A percentile compares a stretch with the other conserved stretches of the same genome.
These are phyloP conservation scores for Alternaria sp. DNA, from an alignment of 2,329 filamentous ascomycete genomes.

Conservation along the genomic window DNA sequence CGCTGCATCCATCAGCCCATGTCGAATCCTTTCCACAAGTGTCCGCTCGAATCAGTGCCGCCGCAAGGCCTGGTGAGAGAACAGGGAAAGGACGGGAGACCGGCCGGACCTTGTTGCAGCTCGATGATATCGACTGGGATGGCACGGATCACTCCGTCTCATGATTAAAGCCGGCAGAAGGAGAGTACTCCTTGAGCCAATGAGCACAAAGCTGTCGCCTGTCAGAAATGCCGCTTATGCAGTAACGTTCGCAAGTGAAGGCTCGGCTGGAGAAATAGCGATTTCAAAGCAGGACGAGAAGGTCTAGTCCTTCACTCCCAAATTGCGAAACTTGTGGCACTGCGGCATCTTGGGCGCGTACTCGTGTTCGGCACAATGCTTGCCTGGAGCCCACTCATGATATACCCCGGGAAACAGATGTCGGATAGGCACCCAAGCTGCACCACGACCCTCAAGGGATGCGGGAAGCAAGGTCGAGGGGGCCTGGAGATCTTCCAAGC, in stretches of 20 bases:
- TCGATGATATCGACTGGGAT: slow-evolving; percentile 35
- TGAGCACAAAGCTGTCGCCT: slow-evolving; percentile 25
- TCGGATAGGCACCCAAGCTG: slow-evolving; percentile 32
- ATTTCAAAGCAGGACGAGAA: slow-evolving; percentile 42
- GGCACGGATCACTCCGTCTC: slow-evolving; percentile 34
- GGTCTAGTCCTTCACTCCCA: slow-evolving; percentile 18
- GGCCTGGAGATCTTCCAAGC: slow-evolving; percentile 42
- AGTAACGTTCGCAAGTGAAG: slow-evolving; percentile 43
- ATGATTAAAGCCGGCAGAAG: slow-evolving; percentile 43
- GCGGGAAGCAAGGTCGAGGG: slow-evolving; percentile 50
- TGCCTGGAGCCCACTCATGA: background rate
- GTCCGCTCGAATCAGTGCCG: slow-evolving; percentile 40
- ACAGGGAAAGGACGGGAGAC: slow-evolving; percentile 42
- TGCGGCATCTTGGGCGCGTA: slow-evolving; percentile 19
- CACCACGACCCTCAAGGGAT: slow-evolving; percentile 40
- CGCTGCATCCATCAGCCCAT: slow-evolving; percentile 48
- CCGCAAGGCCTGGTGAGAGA: slow-evolving; percentile 21
- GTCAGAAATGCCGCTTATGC: slow-evolving; percentile 48
- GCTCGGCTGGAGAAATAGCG: slow-evolving; percentile 41
- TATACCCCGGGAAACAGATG: slow-evolving; percentile 3
- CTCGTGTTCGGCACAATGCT: slow-evolving; percentile 26
- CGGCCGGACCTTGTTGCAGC: slow-evolving; percentile 36
- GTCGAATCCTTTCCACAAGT: slow-evolving; percentile 39
- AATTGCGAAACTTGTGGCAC: slow-evolving; percentile 32
- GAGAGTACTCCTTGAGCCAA: slow-evolving; percentile 30